These are phyloP conservation scores for Abrus pulchellus DNA, from an alignment of 306 rosid genomes.

Conservation along the genomic window DNA sequence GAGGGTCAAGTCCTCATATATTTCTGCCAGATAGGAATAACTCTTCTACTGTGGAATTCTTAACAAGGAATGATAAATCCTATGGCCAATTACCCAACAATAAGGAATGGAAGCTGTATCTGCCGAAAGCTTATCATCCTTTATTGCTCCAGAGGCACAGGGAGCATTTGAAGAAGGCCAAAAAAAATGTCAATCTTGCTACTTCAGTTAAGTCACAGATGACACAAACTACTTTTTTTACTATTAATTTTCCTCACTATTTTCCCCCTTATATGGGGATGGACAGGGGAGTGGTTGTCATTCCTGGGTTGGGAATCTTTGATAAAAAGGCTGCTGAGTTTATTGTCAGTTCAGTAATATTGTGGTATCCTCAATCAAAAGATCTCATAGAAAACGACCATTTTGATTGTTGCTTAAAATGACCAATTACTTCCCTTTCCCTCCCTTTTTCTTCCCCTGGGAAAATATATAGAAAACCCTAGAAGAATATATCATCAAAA, in stretches of 20 bases:
- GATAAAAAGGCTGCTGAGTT: conserved; percentile 4
- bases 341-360: conserved; percentile 7
- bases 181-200: conserved; percentile 58
- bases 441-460: neutral
- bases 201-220: conserved; percentile 61
- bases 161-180: conserved; percentile 68
- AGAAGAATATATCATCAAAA: conserved; percentile 32
- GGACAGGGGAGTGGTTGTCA: conserved; percentile 15
- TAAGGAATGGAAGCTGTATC: conserved; percentile 78
- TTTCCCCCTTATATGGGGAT: neutral
- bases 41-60: conserved; percentile 51
- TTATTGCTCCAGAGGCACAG: conserved; percentile 77
- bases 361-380: neutral
- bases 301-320: conserved; percentile 16
- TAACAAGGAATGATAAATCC: conserved; percentile 50
- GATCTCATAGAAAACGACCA: neutral
- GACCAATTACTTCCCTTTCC: conserved; percentile 7
- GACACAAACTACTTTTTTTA: conserved; percentile 12
- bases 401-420: conserved; percentile 17
- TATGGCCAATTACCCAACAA: conserved; percentile 47
- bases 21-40: conserved; percentile 56
- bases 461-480: conserved; percentile 27
- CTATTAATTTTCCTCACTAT: neutral
- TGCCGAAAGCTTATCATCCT: conserved; percentile 85
- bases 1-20: conserved; percentile 79